Base-by-base conservation (phyloP, 139 green algal species). In the Chlorella sp. region DNA sequence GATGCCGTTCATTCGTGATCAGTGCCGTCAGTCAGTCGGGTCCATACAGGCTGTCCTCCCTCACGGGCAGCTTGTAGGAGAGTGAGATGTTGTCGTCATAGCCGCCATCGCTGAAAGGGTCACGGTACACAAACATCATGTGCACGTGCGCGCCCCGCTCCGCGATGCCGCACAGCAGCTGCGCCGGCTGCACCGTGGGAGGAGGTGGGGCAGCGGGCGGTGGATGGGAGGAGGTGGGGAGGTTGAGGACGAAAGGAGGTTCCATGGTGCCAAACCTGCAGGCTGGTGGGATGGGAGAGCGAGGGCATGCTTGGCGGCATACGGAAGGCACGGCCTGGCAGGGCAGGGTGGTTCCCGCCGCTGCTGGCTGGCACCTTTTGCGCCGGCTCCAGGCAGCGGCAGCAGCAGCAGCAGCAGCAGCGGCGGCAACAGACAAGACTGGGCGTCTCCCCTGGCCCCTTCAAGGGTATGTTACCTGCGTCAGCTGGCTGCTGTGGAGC, bases 61-160 rank as follows among this genome's bases (percentile, higher is more conserved):
- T 68, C 28, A 96, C 91, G 9, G 95, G 95, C 86, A 97, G 89
- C 86, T 94, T 95, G 88, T 95, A 96, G 39, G 79, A 87, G 0
- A 86, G 81, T 12, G 83, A 91, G 21, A 97, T 85, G 36, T 91
- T 91, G 57, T 96, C 92, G 77, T 97, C 94, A 73, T 92, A 94
- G 22, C 90, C 90, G 22, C 53, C 90, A 24, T 93, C 87, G 16
- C 39, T 88, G 61, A 81, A 71, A 28, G 93, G 93, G 86, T 95
- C 91, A 0, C 85, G 66, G 87, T 95, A 96, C 40, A 95, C 92
- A 91, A 95, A 96, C 91, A 97, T 94, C 61, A 97, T 69, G 81
- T 96, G 94, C 39, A 97, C 92, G 86, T 95, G 85, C 28, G 86
- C 89, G 37, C 83, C 78, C 64, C 90, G 82, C 53, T 94, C 88